Evolutionary conservation across 176 grass and related monocot species (phyloP).

Genomic region (Oryza meyeriana): DNA sequence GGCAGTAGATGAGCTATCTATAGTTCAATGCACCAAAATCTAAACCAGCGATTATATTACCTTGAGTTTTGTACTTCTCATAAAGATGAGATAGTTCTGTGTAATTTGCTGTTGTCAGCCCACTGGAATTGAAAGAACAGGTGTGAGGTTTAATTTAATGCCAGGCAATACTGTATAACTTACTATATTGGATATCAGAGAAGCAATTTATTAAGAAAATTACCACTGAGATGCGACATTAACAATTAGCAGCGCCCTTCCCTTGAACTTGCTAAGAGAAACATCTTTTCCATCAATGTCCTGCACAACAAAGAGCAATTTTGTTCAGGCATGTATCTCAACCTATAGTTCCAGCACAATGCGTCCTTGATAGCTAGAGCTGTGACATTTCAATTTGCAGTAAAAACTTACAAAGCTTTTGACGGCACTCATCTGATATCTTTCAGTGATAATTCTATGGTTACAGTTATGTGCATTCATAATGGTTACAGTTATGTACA

Average conservation of each 20-base stretch:
- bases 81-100: constrained; percentile 93
- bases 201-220: constrained; percentile 21
- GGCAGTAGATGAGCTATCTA: neutral
- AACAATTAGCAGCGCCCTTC: constrained; percentile 73
- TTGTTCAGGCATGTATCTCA: constrained; percentile 14
- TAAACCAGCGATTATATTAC: constrained; percentile 37
- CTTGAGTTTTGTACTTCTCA: constrained; percentile 99
- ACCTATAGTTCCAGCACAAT: neutral
- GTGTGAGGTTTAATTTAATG: constrained; percentile 8
- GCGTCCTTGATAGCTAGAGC: neutral
- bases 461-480: neutral
- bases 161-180: neutral
- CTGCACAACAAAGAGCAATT: constrained; percentile 38
- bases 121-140: constrained; percentile 48
- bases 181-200: neutral
- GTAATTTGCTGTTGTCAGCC: constrained; percentile 93
- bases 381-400: neutral
- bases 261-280: constrained; percentile 92
- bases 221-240: constrained; percentile 98
- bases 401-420: neutral
- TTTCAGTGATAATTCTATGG: neutral
- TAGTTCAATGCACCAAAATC: neutral
- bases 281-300: constrained; percentile 91
- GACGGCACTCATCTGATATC: neutral
- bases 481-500: too few relatives aligned